A percentile compares a stretch with the other conserved stretches of the same genome.
phyloP scores from a whole-genome alignment of 371 early-diverging fungal genomes.

The Mortierella sp. region DNA sequence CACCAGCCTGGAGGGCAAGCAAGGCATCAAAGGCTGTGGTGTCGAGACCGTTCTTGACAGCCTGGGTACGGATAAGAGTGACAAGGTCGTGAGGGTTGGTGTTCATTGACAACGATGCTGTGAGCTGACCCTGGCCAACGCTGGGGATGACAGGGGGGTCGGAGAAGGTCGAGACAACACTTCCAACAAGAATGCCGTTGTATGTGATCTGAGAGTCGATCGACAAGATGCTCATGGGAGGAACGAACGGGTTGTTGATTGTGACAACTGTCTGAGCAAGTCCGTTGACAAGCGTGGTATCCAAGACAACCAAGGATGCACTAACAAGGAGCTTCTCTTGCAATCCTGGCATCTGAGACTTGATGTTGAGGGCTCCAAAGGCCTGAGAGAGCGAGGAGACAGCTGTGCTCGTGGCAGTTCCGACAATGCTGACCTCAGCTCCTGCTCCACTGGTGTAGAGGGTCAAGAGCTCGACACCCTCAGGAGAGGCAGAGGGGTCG shows the following conservation, averaged over 20 bases:
- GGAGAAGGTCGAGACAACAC: conserved; percentile 54
- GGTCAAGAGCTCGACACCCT: conserved; percentile 61
- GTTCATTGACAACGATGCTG: conserved; percentile 36
- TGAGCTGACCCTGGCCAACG: conserved; percentile 34
- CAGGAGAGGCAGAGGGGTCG: conserved; percentile 56
- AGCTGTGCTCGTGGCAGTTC: conserved; percentile 55
- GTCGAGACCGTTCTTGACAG: conserved; percentile 57
- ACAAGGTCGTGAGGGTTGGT: conserved; percentile 42
- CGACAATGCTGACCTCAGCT: conserved; percentile 57
- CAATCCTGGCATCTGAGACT: conserved; percentile 61
- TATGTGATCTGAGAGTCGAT: conserved; percentile 59
- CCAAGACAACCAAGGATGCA: conserved; percentile 56
- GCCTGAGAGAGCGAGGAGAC: conserved; percentile 60
- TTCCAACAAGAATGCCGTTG: conserved; percentile 60
- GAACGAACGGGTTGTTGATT: conserved; percentile 65
- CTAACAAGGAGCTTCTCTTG: conserved; percentile 55
- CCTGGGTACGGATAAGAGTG: conserved; percentile 56
- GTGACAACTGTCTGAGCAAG: conserved; percentile 59
- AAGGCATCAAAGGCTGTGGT: conserved; percentile 60
- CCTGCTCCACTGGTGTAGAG: conserved; percentile 64
- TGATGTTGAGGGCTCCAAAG: conserved; percentile 56
- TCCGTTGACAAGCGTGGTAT: conserved; percentile 55
- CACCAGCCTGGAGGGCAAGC: conserved; percentile 53
- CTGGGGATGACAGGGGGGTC: conserved; percentile 44
- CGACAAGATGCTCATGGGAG: conserved; percentile 58